Conservation (phyloP, 1,284 basidiomycete species). For the Pterula multifida region DNA sequence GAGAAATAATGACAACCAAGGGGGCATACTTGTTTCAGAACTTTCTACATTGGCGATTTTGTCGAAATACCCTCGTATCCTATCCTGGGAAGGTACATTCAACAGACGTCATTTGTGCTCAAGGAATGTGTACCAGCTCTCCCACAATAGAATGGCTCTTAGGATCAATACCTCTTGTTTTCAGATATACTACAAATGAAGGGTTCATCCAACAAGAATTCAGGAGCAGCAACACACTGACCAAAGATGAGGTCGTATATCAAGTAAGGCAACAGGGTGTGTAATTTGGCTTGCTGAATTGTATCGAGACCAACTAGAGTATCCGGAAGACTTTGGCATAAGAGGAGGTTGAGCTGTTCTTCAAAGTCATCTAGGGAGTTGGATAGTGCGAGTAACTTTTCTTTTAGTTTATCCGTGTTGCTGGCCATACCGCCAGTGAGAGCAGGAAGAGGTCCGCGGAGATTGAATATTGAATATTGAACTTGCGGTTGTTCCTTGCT, state of each 20-base stretch:
- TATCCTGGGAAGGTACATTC: slow-evolving; percentile 33
- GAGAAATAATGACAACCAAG: not conserved
- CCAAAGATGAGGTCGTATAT: slow-evolving; percentile 77
- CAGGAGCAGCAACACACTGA: slow-evolving; percentile 22
- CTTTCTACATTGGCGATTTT: slow-evolving; percentile 69
- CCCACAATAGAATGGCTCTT: slow-evolving; percentile 61
- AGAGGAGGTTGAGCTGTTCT: slow-evolving; percentile 44
- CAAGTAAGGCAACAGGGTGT: slow-evolving; percentile 65
- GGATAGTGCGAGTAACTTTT: slow-evolving; percentile 37
- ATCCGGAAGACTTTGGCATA: slow-evolving; percentile 54
- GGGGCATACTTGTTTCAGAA: slow-evolving; percentile 40
- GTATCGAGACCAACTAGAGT: slow-evolving; percentile 50
- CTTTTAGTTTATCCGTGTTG: slow-evolving; percentile 41
- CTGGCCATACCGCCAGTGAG: slow-evolving; percentile 32
- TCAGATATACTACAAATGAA: slow-evolving; percentile 52
- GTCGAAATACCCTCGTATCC: slow-evolving; percentile 65
- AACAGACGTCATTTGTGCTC: slow-evolving; percentile 1
- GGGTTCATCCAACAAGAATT: slow-evolving; percentile 4
- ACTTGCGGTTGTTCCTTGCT: slow-evolving; percentile 5
- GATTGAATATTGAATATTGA: slow-evolving; percentile 1
- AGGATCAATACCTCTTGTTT: slow-evolving; percentile 64
- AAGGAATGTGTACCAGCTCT: slow-evolving; percentile 48
- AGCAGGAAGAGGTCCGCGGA: slow-evolving; percentile 1
- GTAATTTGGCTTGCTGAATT: slow-evolving; percentile 70
- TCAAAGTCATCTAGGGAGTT: slow-evolving; percentile 58